Evolutionary conservation across 345 rosid genomes (phyloP).

Genomic region (Melastoma malabathricum): DNA sequence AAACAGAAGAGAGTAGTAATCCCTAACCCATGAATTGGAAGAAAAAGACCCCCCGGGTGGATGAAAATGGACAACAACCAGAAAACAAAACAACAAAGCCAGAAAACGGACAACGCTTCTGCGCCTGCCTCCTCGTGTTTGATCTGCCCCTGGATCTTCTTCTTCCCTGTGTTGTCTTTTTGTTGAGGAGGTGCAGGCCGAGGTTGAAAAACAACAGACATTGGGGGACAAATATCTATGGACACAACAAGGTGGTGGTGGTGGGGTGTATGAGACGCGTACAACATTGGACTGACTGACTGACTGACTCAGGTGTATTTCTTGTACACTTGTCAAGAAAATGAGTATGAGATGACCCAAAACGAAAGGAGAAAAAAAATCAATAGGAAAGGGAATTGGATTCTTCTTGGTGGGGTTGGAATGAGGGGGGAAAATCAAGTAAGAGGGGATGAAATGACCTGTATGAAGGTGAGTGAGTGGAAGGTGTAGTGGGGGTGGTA

Average conservation of each 20-base stretch:
- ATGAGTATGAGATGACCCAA: neutral
- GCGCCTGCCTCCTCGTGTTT: slow-evolving; percentile 10
- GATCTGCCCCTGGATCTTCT: neutral
- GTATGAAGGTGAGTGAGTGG: neutral
- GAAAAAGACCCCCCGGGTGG: neutral
- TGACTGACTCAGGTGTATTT: neutral
- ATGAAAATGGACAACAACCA: neutral
- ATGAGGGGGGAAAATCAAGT: neutral
- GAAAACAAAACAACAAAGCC: neutral
- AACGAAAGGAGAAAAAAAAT: neutral
- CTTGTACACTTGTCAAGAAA: slow-evolving; percentile 11
- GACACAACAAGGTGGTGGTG: neutral
- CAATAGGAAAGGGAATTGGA: neutral
- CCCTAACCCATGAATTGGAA: neutral
- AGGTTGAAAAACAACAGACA: slow-evolving; percentile 12
- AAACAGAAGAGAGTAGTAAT: too few relatives aligned
- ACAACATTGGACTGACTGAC: too few relatives aligned
- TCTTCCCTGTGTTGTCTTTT: neutral
- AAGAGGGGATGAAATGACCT: neutral
- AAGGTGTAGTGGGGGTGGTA: too few relatives aligned
- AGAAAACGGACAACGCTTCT: slow-evolving; percentile 14
- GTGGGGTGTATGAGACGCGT: neutral
- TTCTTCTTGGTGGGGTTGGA: neutral
- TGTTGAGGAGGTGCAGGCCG: slow-evolving; percentile 13
- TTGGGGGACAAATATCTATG: neutral